Evolutionary conservation across 2,329 filamentous ascomycete genomes (phyloP).

Genomic region (Nemania sp.): DNA sequence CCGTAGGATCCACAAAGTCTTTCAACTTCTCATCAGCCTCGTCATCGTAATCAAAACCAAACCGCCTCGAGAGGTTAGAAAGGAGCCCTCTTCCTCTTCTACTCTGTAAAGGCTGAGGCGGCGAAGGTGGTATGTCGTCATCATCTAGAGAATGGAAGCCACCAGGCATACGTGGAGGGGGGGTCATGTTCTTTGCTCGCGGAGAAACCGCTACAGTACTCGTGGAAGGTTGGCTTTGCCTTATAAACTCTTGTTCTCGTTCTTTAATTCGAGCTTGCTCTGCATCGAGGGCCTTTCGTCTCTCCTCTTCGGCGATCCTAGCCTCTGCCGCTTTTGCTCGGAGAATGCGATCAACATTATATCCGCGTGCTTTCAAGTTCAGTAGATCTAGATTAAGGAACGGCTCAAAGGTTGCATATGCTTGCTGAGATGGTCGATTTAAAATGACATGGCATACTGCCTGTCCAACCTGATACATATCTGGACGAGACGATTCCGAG

Average conservation of each 20-base stretch:
- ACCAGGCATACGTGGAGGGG: conserved; percentile 69
- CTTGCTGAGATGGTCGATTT: conserved; percentile 81
- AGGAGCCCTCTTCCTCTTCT: conserved; percentile 64
- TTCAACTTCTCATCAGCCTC: conserved; percentile 51
- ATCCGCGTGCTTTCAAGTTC: conserved; percentile 82
- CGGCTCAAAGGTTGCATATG: conserved; percentile 88
- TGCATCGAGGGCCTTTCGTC: conserved; percentile 72
- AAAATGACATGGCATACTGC: conserved; percentile 82
- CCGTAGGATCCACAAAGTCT: conserved; percentile 48
- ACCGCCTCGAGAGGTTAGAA: conserved; percentile 66
- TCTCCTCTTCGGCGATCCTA: conserved; percentile 81
- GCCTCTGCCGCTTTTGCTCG: conserved; percentile 86
- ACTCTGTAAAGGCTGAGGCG: conserved; percentile 45
- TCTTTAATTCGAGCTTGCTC: conserved; percentile 71
- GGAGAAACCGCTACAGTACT: conserved; percentile 40
- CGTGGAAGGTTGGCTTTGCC: conserved; percentile 49
- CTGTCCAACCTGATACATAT: conserved; percentile 91
- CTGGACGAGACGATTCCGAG: conserved; percentile 63
- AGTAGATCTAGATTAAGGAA: conserved; percentile 84
- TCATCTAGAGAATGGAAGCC: conserved; percentile 56
- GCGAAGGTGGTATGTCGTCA: conserved; percentile 32
- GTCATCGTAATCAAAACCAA: conserved; percentile 65
- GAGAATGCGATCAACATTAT: conserved; percentile 95
- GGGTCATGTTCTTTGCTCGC: conserved; percentile 47
- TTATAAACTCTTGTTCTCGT: conserved; percentile 50